These are phyloP conservation scores for Haplographium delicatum DNA, from an alignment of 495 filamentous ascomycete species.

Conservation along the genomic window DNA sequence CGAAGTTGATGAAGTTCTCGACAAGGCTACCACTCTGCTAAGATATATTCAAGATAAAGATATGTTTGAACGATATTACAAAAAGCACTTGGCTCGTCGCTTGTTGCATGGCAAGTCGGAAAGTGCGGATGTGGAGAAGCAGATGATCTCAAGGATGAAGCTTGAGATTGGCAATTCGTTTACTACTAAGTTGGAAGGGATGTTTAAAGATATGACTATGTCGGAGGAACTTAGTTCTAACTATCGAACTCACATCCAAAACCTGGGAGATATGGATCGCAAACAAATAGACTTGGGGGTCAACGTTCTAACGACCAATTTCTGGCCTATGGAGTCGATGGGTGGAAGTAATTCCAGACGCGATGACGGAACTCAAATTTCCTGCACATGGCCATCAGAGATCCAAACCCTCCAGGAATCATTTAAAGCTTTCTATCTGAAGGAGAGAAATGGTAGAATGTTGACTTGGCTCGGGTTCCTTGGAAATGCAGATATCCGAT, in stretches of 20 bases:
- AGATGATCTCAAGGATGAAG: conserved; percentile 96
- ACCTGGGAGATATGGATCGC: conserved; percentile 57
- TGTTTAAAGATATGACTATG: conserved; percentile 96
- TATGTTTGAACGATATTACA: conserved; percentile 96
- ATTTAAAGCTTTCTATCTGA: conserved; percentile 86
- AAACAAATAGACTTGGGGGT: conserved; percentile 73
- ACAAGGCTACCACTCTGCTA: conserved; percentile 83
- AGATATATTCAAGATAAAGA: conserved; percentile 89
- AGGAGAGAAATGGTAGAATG: conserved; percentile 78
- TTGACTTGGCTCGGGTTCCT: conserved; percentile 70
- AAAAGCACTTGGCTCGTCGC: conserved; percentile 87
- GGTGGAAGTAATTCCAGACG: conserved; percentile 30
- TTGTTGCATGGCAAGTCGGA: conserved; percentile 81
- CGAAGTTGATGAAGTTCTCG: conserved; percentile 81
- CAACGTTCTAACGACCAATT: conserved; percentile 83
- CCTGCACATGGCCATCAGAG: conserved; percentile 66
- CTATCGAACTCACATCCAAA: conserved; percentile 64
- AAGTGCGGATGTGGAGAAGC: conserved; percentile 84
- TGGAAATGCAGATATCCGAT: conserved; percentile 82
- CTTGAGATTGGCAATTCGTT: conserved; percentile 91
- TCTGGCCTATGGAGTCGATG: conserved; percentile 90
- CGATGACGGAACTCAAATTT: conserved; percentile 45
- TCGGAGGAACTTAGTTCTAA: conserved; percentile 77
- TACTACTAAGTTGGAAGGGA: conserved; percentile 85
- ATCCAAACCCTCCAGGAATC: conserved; percentile 75